These are phyloP conservation scores for Samsoniella hepiali DNA, from an alignment of 2,329 filamentous ascomycete genomes.

Conservation along the genomic window DNA sequence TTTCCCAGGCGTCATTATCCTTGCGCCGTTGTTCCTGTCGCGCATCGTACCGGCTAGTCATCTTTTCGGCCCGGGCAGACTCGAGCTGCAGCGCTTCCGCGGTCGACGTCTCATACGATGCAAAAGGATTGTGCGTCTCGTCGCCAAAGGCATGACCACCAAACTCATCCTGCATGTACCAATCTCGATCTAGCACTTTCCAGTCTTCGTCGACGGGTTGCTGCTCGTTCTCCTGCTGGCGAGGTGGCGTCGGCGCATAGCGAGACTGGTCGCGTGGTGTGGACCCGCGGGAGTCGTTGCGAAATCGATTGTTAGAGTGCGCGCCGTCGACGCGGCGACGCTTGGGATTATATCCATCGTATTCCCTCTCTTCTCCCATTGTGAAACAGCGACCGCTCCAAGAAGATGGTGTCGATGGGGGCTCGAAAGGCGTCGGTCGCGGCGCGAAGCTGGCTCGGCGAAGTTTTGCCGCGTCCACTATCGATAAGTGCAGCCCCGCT, in stretches of 20 bases:
- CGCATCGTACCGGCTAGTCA: constrained; percentile 65
- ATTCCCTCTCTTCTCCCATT: constrained; percentile 37
- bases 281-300: constrained; percentile 33
- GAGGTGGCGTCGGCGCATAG: constrained; percentile 41
- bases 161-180: constrained; percentile 86
- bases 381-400: neutral
- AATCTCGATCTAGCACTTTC: constrained; percentile 79
- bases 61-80: constrained; percentile 73
- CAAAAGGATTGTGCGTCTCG: constrained; percentile 90
- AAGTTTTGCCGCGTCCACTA: constrained; percentile 20
- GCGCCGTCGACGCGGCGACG: constrained; percentile 36
- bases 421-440: neutral
- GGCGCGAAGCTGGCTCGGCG: neutral
- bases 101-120: constrained; percentile 68
- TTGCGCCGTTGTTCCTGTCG: constrained; percentile 81
- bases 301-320: constrained; percentile 29
- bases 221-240: constrained; percentile 44
- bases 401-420: neutral
- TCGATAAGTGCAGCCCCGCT: constrained; percentile 21
- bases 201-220: constrained; percentile 67
- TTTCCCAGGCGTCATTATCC: constrained; percentile 97
- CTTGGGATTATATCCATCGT: constrained; percentile 39
- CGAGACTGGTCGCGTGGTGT: constrained; percentile 35
- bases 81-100: constrained; percentile 78
- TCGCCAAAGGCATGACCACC: constrained; percentile 81